These are phyloP conservation scores for Coemansia sp. DNA, from an alignment of 192 early-diverging fungal species.

Conservation along the genomic window DNA sequence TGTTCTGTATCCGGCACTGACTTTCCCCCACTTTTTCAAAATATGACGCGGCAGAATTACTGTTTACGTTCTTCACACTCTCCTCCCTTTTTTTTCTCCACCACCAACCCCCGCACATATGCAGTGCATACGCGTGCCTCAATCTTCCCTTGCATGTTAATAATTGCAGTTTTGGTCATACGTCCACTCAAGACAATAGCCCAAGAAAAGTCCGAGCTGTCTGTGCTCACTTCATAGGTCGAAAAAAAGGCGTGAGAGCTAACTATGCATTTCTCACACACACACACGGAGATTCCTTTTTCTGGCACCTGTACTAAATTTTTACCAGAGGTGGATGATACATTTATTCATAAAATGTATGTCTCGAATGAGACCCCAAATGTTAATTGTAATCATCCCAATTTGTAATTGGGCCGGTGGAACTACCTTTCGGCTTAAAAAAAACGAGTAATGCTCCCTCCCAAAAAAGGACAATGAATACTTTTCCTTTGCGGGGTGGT, in stretches of 20 bases:
- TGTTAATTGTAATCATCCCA: slow-evolving; percentile 1
- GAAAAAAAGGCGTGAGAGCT: slow-evolving; percentile 4
- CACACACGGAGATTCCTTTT: not conserved
- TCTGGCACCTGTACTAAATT: too few relatives aligned
- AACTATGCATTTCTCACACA: not conserved
- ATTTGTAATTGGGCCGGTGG: slow-evolving; percentile 6
- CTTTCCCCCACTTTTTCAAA: not conserved
- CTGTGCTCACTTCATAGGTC: not conserved
- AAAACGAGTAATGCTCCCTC: not conserved
- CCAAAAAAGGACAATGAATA: not conserved
- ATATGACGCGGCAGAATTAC: slow-evolving; percentile 5
- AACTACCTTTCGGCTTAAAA: not conserved
- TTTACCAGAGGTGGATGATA: not conserved
- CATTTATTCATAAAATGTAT: not conserved
- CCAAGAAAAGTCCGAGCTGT: not conserved
- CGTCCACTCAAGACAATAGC: not conserved
- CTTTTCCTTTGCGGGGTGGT: not conserved
- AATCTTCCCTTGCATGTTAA: slow-evolving; percentile 1
- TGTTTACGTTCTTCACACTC: not conserved
- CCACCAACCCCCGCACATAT: not conserved
- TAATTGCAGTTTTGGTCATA: slow-evolving; percentile 6
- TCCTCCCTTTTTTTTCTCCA: not conserved
- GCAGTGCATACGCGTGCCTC: slow-evolving; percentile 2
- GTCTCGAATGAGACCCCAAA: not conserved
- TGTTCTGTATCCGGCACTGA: slow-evolving; percentile 2